These are phyloP conservation scores for Wickerhamiella qilinensis DNA, from an alignment of 805 yeast species.

Conservation along the genomic window DNA sequence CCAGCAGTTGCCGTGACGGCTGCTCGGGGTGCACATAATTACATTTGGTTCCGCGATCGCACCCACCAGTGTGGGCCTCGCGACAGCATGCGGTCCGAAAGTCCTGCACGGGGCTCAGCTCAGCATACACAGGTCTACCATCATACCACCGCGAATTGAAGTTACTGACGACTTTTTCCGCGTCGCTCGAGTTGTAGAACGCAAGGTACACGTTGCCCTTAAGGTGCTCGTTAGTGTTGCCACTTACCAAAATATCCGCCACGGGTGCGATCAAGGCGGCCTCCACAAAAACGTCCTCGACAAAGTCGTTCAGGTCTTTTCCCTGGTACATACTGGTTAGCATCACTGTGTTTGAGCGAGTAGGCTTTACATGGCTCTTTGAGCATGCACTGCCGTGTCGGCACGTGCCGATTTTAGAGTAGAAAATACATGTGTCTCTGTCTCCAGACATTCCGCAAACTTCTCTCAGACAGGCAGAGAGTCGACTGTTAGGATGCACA, in stretches of 20 bases:
- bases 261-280: slow-evolving; percentile 35
- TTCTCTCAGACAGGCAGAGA: too few relatives aligned
- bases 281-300: slow-evolving; percentile 56
- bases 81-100: slow-evolving; percentile 62
- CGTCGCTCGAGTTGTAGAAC: slow-evolving; percentile 39
- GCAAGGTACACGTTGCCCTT: slow-evolving; percentile 73
- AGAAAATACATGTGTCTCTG: slow-evolving; percentile 31
- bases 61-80: slow-evolving; percentile 43
- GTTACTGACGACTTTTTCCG: slow-evolving; percentile 39
- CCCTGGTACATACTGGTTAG: slow-evolving; percentile 49
- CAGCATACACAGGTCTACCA: slow-evolving; percentile 62
- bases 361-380: slow-evolving; percentile 48
- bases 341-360: slow-evolving; percentile 45
- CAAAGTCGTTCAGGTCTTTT: slow-evolving; percentile 26
- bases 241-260: slow-evolving; percentile 57
- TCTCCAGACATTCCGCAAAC: background rate
- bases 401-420: slow-evolving; percentile 75
- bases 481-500: too few relatives aligned
- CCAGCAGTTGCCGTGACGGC: slow-evolving; percentile 32
- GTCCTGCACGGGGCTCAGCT: slow-evolving; percentile 56
- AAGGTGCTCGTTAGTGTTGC: slow-evolving; percentile 65
- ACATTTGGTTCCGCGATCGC: slow-evolving; percentile 66
- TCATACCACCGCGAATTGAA: slow-evolving; percentile 74
- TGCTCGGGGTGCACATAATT: slow-evolving; percentile 69
- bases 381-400: slow-evolving; percentile 82